Conservation (phyloP, 768 basidiomycete genomes). For the Boletus tomentosulus region DNA sequence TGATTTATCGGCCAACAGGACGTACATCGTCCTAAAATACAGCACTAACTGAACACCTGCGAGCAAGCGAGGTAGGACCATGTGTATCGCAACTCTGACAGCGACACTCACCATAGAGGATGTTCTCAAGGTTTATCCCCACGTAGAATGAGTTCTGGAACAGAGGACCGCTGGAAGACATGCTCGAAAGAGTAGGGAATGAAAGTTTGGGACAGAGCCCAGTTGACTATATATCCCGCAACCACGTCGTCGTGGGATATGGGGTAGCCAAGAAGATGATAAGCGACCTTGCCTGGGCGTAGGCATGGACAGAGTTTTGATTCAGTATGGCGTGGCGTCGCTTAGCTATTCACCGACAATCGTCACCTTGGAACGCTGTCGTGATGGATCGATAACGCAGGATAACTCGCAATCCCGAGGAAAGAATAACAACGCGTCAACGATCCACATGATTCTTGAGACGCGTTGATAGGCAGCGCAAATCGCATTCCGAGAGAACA, state of each 20-base stretch:
- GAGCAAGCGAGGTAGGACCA: neutral
- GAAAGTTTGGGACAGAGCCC: too few relatives aligned
- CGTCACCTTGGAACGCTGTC: neutral
- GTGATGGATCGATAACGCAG: neutral
- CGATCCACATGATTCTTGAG: neutral
- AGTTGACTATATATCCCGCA: conserved; percentile 8
- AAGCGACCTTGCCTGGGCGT: neutral
- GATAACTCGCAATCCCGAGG: neutral
- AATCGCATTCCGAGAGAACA: neutral
- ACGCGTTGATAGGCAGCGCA: neutral
- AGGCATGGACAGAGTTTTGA: neutral
- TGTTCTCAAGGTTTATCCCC: conserved; percentile 22
- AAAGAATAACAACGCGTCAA: too few relatives aligned
- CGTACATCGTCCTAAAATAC: conserved; percentile 23
- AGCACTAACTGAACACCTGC: conserved; percentile 24
- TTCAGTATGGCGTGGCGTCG: neutral
- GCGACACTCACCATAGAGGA: conserved; percentile 20
- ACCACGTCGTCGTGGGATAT: neutral
- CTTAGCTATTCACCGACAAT: neutral
- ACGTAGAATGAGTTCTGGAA: conserved; percentile 23
- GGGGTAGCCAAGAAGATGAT: neutral
- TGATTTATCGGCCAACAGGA: conserved; percentile 4
- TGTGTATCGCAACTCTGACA: too few relatives aligned
- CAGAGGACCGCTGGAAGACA: conserved; percentile 18
- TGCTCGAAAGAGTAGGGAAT: neutral